Conservation (phyloP, 2,329 filamentous ascomycete genomes). For the Alternaria incomplexa region DNA sequence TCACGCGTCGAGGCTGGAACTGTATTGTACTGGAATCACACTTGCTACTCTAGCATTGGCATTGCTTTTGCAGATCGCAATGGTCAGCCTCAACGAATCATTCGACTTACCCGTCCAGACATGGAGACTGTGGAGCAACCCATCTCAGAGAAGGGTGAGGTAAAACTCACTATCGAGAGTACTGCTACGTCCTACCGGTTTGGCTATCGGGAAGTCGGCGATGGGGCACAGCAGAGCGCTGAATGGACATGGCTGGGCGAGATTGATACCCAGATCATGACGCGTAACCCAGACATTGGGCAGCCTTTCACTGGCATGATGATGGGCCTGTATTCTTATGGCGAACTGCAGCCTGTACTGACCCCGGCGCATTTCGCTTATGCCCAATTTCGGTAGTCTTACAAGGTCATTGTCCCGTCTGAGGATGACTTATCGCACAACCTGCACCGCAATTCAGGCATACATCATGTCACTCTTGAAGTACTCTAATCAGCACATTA, state of each 20-base stretch:
- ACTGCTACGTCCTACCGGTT: constrained; percentile 27
- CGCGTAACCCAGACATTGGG: constrained; percentile 47
- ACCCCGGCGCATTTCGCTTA: constrained; percentile 51
- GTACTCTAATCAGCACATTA: not conserved
- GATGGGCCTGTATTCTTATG: constrained; percentile 56
- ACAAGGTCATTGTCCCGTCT: not conserved
- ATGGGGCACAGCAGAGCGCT: not conserved
- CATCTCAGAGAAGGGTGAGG: constrained; percentile 19
- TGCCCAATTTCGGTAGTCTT: constrained; percentile 12
- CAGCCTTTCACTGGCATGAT: constrained; percentile 55
- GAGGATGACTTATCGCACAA: not conserved
- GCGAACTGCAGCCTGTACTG: constrained; percentile 49
- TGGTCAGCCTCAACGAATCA: not conserved
- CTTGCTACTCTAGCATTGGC: constrained; percentile 54
- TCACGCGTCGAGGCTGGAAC: constrained; percentile 59
- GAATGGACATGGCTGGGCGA: constrained; percentile 18
- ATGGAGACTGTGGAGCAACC: constrained; percentile 17
- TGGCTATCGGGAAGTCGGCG: constrained; percentile 21
- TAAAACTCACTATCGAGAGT: constrained; percentile 21
- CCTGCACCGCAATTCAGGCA: not conserved
- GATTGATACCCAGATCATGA: constrained; percentile 44
- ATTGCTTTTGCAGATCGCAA: constrained; percentile 23
- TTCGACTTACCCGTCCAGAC: constrained; percentile 10
- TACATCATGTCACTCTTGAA: not conserved
- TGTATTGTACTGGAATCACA: constrained; percentile 62